Evolutionary conservation across 2,329 filamentous ascomycete genomes (phyloP), one percentile per base, ranked within the genome.

Genomic region (Chrysosporium keratinophilum): DNA sequence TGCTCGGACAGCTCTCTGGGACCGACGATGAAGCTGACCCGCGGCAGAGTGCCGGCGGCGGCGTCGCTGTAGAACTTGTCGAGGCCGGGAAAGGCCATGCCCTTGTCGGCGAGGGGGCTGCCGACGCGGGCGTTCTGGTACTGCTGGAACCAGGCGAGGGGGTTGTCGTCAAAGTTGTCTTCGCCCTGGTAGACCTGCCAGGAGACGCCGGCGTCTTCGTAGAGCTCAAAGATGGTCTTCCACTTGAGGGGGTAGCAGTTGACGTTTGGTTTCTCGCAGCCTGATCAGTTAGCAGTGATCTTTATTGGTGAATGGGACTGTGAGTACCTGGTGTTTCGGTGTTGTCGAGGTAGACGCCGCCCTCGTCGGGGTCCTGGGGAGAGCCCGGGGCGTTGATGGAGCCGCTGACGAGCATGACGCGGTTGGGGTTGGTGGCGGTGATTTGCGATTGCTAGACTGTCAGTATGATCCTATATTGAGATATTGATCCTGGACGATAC

Each of bases 201-300:
- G 0, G 71, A 71, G 17, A 75, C 71, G 14, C 71, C 74, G 1
- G 72, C 71, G 9, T 71, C 69, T 59, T 78, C 69, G 37, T 76
- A 76, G 54, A 71, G 67, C 54, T 78, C 75, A 47, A 70, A 74
- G 15, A 72, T 70, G 0, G 76, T 78, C 56, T 76, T 76, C 77
- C 77, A 79, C 54, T 76, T 75, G 15, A 78, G 65, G 0, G 77
- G 77, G 47, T 77, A 77, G 60, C 76, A 79, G 60, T 76, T 77
- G 47, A 78, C 67, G 34, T 71, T 64, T 1, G 65, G 60, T 2
- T 47, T 59, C 17, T 76, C 73, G 50, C 76, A 78, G 14, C 72
- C 72, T 69, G 39, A 45, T 12, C 11, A 10, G 20, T 43, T 17
- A 37, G 34, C 10, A 17, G 17, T 28, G 28, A 33, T 31, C 14